Conservation (phyloP, 2,329 filamentous ascomycete genomes). For the Trichoderma afroharzianum region DNA sequence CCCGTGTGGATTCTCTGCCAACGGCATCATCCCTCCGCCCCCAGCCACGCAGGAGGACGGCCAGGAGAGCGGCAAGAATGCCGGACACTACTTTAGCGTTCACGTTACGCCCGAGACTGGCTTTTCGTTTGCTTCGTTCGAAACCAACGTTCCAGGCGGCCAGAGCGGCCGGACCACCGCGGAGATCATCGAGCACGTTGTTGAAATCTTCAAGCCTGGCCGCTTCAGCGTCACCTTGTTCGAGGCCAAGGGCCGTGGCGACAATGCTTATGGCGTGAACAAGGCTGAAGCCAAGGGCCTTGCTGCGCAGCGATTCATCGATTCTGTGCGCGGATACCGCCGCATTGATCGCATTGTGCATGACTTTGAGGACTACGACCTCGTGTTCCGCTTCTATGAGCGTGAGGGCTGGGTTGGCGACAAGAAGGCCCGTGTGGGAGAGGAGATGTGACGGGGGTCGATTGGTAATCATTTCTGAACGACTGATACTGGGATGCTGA, state of each 20-base stretch:
- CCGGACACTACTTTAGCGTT: slow-evolving; percentile 93
- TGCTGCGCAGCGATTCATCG: slow-evolving; percentile 56
- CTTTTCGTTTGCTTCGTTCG: slow-evolving; percentile 96
- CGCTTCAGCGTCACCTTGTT: slow-evolving; percentile 96
- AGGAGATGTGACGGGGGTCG: slow-evolving; percentile 36
- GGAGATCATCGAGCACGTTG: slow-evolving; percentile 90
- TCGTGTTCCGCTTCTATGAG: slow-evolving; percentile 96
- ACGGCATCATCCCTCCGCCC: slow-evolving; percentile 85
- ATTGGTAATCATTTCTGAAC: background rate
- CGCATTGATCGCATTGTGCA: slow-evolving; percentile 94
- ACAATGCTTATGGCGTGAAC: slow-evolving; percentile 39
- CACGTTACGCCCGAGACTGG: slow-evolving; percentile 96
- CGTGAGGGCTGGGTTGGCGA: slow-evolving; percentile 69
- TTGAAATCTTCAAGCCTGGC: slow-evolving; percentile 94
- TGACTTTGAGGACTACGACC: slow-evolving; percentile 93
- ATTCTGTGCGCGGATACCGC: slow-evolving; percentile 79
- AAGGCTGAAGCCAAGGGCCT: slow-evolving; percentile 37
- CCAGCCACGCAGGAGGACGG: slow-evolving; percentile 38
- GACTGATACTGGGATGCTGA: background rate
- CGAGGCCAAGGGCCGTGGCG: slow-evolving; percentile 68
- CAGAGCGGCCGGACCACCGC: slow-evolving; percentile 84
- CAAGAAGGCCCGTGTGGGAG: slow-evolving; percentile 52
- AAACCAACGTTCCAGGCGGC: slow-evolving; percentile 91
- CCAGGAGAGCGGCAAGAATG: slow-evolving; percentile 34
- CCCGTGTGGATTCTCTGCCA: slow-evolving; percentile 95